Evolutionary conservation across 2,329 filamentous ascomycete species (phyloP).

Genomic region (Cryphonectria japonica): DNA sequence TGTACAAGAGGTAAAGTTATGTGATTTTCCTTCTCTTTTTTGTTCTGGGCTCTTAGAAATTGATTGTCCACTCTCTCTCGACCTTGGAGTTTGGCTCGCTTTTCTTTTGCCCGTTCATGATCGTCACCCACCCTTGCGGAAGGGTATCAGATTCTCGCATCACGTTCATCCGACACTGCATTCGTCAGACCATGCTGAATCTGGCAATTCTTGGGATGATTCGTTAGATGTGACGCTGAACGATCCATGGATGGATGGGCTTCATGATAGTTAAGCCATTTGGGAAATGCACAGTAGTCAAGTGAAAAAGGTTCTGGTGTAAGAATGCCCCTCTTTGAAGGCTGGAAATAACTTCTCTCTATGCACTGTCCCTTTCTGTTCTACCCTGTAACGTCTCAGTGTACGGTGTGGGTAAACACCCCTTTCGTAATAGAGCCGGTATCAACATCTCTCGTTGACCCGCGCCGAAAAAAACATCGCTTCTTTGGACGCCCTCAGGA

Average conservation of each 20-base stretch:
- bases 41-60: slow-evolving; percentile 13
- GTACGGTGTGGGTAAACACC: not conserved
- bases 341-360: no score
- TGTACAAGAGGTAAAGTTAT: not conserved
- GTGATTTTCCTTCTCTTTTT: not conserved
- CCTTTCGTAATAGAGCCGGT: not conserved
- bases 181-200: slow-evolving; percentile 20
- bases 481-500: not conserved
- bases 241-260: not conserved
- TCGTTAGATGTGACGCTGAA: slow-evolving; percentile 13
- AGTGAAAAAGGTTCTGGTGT: no score
- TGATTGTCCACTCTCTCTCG: not conserved
- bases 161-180: slow-evolving; percentile 19
- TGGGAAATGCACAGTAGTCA: no score
- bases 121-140: not conserved
- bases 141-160: slow-evolving; percentile 10
- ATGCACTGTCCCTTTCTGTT: not conserved
- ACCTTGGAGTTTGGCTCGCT: not conserved
- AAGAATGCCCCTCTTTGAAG: no score
- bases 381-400: not conserved
- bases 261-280: no score
- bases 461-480: not conserved
- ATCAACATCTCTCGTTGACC: not conserved
- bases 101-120: not conserved
- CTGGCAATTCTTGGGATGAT: slow-evolving; percentile 6